Conservation (phyloP, 441 rosid species). For the Gossypium davidsonii region DNA sequence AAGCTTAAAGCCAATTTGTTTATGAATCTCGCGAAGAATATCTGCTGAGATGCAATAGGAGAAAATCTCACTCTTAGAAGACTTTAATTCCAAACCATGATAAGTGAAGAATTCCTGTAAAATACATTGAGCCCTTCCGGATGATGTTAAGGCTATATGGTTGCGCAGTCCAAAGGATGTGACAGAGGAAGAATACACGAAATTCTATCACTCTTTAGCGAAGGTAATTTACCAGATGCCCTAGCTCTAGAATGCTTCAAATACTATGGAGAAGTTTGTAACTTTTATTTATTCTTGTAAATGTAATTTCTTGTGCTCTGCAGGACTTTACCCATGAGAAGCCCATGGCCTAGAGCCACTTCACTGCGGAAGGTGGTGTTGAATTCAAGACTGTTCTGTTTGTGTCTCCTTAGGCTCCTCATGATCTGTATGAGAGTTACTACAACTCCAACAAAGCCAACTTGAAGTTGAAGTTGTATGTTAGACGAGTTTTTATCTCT, state of each 20-base stretch:
- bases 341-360: constrained; percentile 86
- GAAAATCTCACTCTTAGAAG: no score
- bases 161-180: constrained; percentile 85
- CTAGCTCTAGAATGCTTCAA: background rate
- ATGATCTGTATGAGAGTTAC: constrained; percentile 84
- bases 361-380: constrained; percentile 88
- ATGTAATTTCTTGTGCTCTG: constrained; percentile 15
- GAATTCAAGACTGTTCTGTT: constrained; percentile 85
- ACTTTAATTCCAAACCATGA: no score
- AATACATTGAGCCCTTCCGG: constrained; percentile 30
- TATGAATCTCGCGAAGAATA: no score
- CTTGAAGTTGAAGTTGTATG: constrained; percentile 59
- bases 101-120: no score
- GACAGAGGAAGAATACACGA: constrained; percentile 82
- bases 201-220: constrained; percentile 72
- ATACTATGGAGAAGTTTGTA: background rate
- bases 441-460: constrained; percentile 76
- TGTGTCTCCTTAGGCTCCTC: constrained; percentile 92
- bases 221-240: constrained; percentile 44
- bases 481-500: constrained; percentile 83
- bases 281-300: background rate
- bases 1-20: no score
- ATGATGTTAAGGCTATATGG: constrained; percentile 96
- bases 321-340: constrained; percentile 84
- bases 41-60: no score